Evolutionary conservation across 441 rosid genomes (phyloP).

Genomic region (Croton setiger): DNA sequence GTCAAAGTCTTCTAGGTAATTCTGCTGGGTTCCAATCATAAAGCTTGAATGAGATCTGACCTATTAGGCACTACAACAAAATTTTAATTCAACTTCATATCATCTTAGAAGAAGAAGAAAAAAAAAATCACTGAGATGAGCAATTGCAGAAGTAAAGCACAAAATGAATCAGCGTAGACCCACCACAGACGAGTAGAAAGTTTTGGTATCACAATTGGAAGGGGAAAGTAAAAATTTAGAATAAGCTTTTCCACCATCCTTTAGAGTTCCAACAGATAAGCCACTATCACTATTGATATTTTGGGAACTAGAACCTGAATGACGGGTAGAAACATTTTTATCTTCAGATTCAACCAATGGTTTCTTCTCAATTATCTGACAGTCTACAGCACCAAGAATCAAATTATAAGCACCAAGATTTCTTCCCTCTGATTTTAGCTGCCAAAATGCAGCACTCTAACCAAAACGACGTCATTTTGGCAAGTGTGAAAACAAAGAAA

Average conservation of each 20-base stretch:
- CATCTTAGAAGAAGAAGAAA: too few species aligned
- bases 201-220: slow-evolving; percentile 54
- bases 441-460: too few species aligned
- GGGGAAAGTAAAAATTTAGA: slow-evolving; percentile 56
- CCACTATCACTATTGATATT: slow-evolving; percentile 58
- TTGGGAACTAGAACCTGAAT: slow-evolving; percentile 45
- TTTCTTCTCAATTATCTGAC: slow-evolving; percentile 57
- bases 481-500: too few species aligned
- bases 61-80: slow-evolving; percentile 81
- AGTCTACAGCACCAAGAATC: slow-evolving; percentile 34
- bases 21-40: slow-evolving; percentile 99
- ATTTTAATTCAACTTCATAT: slow-evolving; percentile 24
- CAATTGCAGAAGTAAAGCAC: slow-evolving; percentile 14
- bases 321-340: slow-evolving; percentile 38
- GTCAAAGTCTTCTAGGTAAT: slow-evolving; percentile 97
- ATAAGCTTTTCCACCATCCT: slow-evolving; percentile 51
- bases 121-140: not conserved
- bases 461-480: too few species aligned
- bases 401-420: not conserved
- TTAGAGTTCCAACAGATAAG: slow-evolving; percentile 50
- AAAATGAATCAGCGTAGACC: slow-evolving; percentile 25
- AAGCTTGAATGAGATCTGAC: slow-evolving; percentile 95
- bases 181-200: slow-evolving; percentile 76
- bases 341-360: slow-evolving; percentile 54
- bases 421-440: too few species aligned